Base-by-base conservation (phyloP, 768 basidiomycete genomes). In the Pulveroboletus ravenelii region DNA sequence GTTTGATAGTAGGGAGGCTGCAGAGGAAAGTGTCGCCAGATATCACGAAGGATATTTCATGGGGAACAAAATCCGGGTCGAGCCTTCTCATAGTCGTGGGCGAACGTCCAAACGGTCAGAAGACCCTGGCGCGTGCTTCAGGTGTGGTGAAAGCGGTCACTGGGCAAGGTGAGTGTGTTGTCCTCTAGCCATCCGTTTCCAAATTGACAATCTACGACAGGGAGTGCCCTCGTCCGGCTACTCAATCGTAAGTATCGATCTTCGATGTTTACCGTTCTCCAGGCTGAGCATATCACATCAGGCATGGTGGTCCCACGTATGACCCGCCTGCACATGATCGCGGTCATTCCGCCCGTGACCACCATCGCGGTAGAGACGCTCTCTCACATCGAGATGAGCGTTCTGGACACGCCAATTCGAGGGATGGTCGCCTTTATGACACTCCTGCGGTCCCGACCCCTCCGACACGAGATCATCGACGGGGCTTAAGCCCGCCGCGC, bases 11-110 rank as follows among this genome's bases (percentile, higher is more conserved):
- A 78, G 80, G 41, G 84, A 86, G 58, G 86, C 90, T 36, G 90
- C 90, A 2, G 89, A 92, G 64, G 85, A 89, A 66, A 89, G 89
- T 52, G 88, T 93, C 6, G 80, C 83, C 5, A 91, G 91, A 64
- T 93, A 93, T 60, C 80, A 93, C 55, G 89, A 92, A 72, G 89
- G 90, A 2, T 85, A 76, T 54, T 93, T 93, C 66, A 89, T 93
- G 89, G 90, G 91, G 38, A 91, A 90, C 67, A 91, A 89, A 73
- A 91, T 93, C 49, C 83, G 87, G 10, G 91, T 93, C 10, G 91
- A 93, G 62, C 71, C 85, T 13, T 92, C 91, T 30, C 89, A 85
- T 65, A 88, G 89, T 29, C 89, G 89, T 45, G 87, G 89, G 14
- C 77, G 88, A 50, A 82, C 85, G 13, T 84, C 86, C 9, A 91